Conservation (phyloP, 1,284 basidiomycete species). For the Papiliotrema laurentii region DNA sequence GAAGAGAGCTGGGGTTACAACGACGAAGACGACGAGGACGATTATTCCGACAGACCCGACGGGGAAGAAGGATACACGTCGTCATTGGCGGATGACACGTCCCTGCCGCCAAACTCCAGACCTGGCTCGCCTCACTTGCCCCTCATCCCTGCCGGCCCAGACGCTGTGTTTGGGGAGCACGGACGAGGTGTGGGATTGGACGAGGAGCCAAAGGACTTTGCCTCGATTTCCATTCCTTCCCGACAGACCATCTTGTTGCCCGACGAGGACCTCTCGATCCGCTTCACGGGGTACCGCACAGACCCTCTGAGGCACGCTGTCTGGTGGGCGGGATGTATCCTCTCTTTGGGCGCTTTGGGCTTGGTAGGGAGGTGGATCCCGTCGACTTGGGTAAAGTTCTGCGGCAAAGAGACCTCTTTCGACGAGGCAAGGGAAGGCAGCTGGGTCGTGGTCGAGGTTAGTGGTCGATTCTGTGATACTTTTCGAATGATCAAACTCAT, state of each 20-base stretch:
- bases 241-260: constrained; percentile 80
- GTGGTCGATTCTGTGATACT: constrained; percentile 33
- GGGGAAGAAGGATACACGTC: constrained; percentile 43
- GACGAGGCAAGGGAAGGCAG: constrained; percentile 64
- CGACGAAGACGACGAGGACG: constrained; percentile 35
- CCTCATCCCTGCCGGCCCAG: constrained; percentile 35
- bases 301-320: constrained; percentile 60
- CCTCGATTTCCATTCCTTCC: constrained; percentile 28
- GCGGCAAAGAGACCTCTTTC: constrained; percentile 80
- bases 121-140: constrained; percentile 43
- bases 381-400: constrained; percentile 78
- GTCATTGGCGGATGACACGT: constrained; percentile 48
- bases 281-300: constrained; percentile 83
- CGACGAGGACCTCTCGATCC: constrained; percentile 86
- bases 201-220: constrained; percentile 39
- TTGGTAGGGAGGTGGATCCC: constrained; percentile 93
- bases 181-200: constrained; percentile 13
- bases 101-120: constrained; percentile 45
- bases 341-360: constrained; percentile 70
- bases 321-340: constrained; percentile 69
- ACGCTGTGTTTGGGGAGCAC: constrained; percentile 46
- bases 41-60: constrained; percentile 30
- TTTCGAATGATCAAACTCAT: constrained; percentile 6
- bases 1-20: constrained; percentile 45
- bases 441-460: constrained; percentile 81